Conservation (phyloP, 805 yeast species). For the Cyberlindnera euphorbiae region DNA sequence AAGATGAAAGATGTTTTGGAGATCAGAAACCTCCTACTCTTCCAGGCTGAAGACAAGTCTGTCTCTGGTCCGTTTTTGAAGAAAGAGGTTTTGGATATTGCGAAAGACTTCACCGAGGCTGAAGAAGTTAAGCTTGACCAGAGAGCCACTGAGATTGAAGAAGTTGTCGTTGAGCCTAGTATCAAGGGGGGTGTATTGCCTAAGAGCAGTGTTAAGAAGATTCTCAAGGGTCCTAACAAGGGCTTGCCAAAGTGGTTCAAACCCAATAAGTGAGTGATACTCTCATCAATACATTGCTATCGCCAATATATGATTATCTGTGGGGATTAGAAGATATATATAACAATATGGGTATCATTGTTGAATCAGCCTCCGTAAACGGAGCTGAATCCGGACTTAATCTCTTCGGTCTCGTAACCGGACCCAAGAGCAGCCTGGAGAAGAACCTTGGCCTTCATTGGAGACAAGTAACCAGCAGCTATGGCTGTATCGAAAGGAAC, state of each 20-base stretch:
- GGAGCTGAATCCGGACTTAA: slow-evolving; percentile 41
- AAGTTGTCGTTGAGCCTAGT: slow-evolving; percentile 9
- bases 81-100: slow-evolving; percentile 25
- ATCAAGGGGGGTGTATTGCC: slow-evolving; percentile 21
- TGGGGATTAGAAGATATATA: no score
- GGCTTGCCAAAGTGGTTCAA: slow-evolving; percentile 38
- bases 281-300: no score
- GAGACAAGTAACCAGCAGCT: slow-evolving; percentile 49
- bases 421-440: slow-evolving; percentile 45
- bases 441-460: slow-evolving; percentile 45
- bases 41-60: slow-evolving; percentile 21
- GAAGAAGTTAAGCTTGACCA: slow-evolving; percentile 21
- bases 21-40: slow-evolving; percentile 39
- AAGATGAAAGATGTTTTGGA: slow-evolving; percentile 38
- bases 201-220: slow-evolving; percentile 2
- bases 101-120: slow-evolving; percentile 30
- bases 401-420: slow-evolving; percentile 33
- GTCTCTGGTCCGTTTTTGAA: slow-evolving; percentile 27
- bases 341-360: not conserved
- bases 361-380: slow-evolving; percentile 46
- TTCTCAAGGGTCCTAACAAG: slow-evolving; percentile 10
- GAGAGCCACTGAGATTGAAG: slow-evolving; percentile 5
- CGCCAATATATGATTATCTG: no score
- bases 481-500: slow-evolving; percentile 25
- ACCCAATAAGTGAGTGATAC: slow-evolving; percentile 26